Conservation (phyloP, 106 monocot genomes). For the Gastrodia elata region DNA sequence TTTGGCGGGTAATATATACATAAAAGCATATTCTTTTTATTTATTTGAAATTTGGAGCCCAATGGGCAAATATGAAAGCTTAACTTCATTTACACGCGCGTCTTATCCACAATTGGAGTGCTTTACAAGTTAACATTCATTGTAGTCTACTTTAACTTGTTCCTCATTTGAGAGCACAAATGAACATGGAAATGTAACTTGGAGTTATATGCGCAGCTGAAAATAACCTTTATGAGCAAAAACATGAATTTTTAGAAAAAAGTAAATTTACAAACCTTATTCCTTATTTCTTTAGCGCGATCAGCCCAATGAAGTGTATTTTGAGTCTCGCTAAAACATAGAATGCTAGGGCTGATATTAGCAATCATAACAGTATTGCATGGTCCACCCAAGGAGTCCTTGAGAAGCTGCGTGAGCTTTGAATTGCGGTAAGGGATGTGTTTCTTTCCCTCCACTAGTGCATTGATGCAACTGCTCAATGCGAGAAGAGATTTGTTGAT, state of each 20-base stretch:
- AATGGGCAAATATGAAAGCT: no score
- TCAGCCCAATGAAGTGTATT: constrained; percentile 99
- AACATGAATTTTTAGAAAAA: neutral
- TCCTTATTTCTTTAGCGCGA: constrained; percentile 89
- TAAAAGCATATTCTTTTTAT: no score
- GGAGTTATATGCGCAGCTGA: neutral
- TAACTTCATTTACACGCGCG: no score
- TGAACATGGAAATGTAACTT: neutral
- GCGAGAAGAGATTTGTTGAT: constrained; percentile 95
- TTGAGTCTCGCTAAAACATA: constrained; percentile 82
- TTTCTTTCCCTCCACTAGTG: constrained; percentile 95
- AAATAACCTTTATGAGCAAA: neutral
- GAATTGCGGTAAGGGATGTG: constrained; percentile 97
- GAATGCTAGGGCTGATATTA: constrained; percentile 74
- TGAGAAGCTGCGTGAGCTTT: constrained; percentile 94
- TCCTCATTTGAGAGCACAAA: no score
- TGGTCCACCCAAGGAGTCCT: constrained; percentile 87
- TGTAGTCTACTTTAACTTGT: no score
- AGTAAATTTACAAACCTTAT: constrained; percentile 42
- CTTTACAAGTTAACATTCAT: no score
- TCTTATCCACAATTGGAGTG: no score
- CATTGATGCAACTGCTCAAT: constrained; percentile 92
- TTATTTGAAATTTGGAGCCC: no score
- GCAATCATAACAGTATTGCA: constrained; percentile 99
- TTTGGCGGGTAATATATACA: no score